Conservation (phyloP, 73 alveolate species). For the Durusdinium trenchii region DNA sequence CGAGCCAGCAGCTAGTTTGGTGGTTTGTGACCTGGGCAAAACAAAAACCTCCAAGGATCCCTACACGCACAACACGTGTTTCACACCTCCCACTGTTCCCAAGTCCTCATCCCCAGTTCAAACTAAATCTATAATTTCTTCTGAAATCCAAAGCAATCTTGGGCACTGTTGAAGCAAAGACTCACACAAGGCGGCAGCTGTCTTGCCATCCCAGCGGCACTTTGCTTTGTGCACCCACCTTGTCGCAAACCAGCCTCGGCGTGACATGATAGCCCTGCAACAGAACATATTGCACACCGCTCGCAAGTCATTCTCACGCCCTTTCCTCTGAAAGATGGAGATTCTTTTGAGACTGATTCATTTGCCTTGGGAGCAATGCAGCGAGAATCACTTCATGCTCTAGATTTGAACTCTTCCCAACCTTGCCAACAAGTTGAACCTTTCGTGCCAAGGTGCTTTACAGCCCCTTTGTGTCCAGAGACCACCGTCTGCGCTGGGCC, state of each 20-base stretch:
- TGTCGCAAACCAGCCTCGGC: slow-evolving; percentile 80
- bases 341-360: neutral
- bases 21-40: too few species aligned
- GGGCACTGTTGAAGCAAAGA: neutral
- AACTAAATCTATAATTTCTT: too few species aligned
- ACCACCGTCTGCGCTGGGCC: slow-evolving; percentile 93
- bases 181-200: neutral
- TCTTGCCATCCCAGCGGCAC: neutral
- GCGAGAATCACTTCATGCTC: neutral
- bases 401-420: neutral
- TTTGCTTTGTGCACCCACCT: slow-evolving; percentile 90
- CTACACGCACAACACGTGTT: neutral
- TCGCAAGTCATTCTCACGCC: neutral
- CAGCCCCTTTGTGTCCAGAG: slow-evolving; percentile 81
- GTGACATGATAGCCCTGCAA: neutral
- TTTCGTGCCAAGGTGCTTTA: slow-evolving; percentile 40
- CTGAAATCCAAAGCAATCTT: too few species aligned
- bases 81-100: neutral
- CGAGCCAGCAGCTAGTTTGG: too few species aligned
- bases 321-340: neutral
- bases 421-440: neutral
- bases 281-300: neutral
- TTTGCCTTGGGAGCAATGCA: too few species aligned
- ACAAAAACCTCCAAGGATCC: neutral
- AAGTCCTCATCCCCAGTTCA: too few species aligned